A percentile compares a stretch with the other conserved stretches of the same genome.
Conservation (phyloP, 805 yeast genomes). For the Candida chauliodis region DNA sequence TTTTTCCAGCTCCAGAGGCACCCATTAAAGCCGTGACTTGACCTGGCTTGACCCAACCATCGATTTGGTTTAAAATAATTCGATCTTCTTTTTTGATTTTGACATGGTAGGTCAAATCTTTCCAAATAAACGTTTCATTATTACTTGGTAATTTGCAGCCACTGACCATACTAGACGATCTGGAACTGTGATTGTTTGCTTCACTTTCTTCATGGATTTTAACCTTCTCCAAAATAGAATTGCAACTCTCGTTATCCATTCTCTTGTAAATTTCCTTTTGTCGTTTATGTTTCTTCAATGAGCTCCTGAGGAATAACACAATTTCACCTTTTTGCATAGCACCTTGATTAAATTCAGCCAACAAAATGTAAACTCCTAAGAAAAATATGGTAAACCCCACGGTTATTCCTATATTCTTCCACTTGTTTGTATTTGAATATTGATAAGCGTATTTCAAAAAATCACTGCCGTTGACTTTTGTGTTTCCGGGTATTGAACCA, state of each 20-base stretch:
- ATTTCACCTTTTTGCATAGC: slow-evolving; percentile 44
- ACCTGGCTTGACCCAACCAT: slow-evolving; percentile 75
- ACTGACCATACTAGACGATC: slow-evolving; percentile 1
- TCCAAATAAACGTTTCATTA: slow-evolving; percentile 36
- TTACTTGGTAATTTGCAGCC: slow-evolving; percentile 10
- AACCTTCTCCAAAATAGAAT: slow-evolving; percentile 25
- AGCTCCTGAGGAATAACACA: slow-evolving; percentile 22
- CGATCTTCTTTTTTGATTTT: slow-evolving; percentile 35
- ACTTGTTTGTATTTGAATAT: slow-evolving; percentile 56
- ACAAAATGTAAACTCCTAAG: slow-evolving; percentile 27
- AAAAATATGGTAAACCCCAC: slow-evolving; percentile 48
- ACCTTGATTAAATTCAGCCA: slow-evolving; percentile 38
- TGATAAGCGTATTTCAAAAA: slow-evolving; percentile 48
- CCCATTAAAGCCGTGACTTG: slow-evolving; percentile 80
- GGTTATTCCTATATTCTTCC: slow-evolving; percentile 77
- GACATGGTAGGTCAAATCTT: slow-evolving; percentile 33
- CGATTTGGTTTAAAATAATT: slow-evolving; percentile 34
- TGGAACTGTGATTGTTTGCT: slow-evolving; percentile 9
- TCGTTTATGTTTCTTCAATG: slow-evolving; percentile 27
- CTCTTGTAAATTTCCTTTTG: slow-evolving; percentile 25
- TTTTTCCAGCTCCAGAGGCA: slow-evolving; percentile 82
- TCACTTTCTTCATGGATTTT: slow-evolving; percentile 24
- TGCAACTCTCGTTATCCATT: slow-evolving; percentile 9
- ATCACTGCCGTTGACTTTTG: slow-evolving; percentile 53
- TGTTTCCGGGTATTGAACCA: slow-evolving; percentile 56